A percentile compares a stretch with the other conserved stretches of the same genome.
These are phyloP conservation scores for Coniferiporia weirii DNA, from an alignment of 1,284 basidiomycete genomes.

Conservation along the genomic window DNA sequence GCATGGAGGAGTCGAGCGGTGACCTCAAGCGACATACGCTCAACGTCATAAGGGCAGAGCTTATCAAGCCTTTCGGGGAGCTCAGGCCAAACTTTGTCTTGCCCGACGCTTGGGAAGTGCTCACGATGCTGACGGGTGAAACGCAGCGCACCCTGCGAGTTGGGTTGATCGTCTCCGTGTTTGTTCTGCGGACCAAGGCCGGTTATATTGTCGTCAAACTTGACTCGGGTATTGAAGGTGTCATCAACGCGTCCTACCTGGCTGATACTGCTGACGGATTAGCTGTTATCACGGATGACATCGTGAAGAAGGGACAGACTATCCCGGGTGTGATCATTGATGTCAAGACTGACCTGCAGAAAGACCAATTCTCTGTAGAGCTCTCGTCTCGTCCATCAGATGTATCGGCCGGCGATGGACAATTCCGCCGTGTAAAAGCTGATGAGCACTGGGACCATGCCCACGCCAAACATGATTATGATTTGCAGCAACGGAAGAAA, in stretches of 20 bases:
- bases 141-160: constrained; percentile 73
- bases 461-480: constrained; percentile 65
- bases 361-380: constrained; percentile 67
- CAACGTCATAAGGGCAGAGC: constrained; percentile 84
- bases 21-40: constrained; percentile 87
- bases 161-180: constrained; percentile 83
- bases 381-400: constrained; percentile 75
- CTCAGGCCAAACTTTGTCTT: constrained; percentile 63
- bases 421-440: constrained; percentile 55
- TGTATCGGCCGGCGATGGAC: constrained; percentile 58
- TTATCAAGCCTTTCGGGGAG: constrained; percentile 85
- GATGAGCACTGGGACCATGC: constrained; percentile 69
- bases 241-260: constrained; percentile 67
- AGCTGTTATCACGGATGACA: constrained; percentile 35
- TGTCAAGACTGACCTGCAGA: constrained; percentile 57
- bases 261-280: constrained; percentile 47
- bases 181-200: constrained; percentile 56
- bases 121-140: constrained; percentile 96
- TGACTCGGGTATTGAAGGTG: constrained; percentile 90
- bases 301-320: constrained; percentile 72
- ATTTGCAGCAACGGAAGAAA: constrained; percentile 80
- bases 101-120: constrained; percentile 74
- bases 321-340: constrained; percentile 79
- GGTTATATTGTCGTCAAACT: constrained; percentile 63
- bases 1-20: constrained; percentile 78